Conservation (phyloP, 129 eudicot genomes). For the Lactuca sativa region DNA sequence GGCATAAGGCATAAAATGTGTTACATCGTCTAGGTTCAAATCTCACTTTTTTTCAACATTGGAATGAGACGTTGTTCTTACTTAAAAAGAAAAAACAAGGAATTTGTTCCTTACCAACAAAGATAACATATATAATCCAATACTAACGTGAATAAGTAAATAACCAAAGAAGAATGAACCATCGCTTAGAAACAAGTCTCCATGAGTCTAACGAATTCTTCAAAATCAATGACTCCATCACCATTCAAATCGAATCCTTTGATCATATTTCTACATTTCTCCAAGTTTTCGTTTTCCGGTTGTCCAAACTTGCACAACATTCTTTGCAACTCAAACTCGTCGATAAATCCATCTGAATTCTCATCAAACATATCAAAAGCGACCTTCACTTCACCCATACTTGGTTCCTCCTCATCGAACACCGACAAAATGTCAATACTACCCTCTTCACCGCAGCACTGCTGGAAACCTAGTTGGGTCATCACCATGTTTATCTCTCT, state of each 20-base stretch:
- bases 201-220: conserved; percentile 46
- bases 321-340: conserved; percentile 48
- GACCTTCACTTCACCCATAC: conserved; percentile 41
- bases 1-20: no score
- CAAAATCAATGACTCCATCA: conserved; percentile 56
- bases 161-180: conserved; percentile 1
- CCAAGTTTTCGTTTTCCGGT: conserved; percentile 28
- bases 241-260: conserved; percentile 51
- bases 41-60: no score
- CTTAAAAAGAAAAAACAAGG: no score
- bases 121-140: neutral
- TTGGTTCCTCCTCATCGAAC: conserved; percentile 54
- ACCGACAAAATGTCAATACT: conserved; percentile 38
- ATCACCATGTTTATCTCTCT: conserved; percentile 31
- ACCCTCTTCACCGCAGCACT: neutral
- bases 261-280: conserved; percentile 54
- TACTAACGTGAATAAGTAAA: neutral
- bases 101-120: no score
- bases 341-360: conserved; percentile 66
- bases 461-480: conserved; percentile 24
- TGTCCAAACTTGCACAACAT: conserved; percentile 38
- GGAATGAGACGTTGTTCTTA: no score
- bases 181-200: conserved; percentile 27
- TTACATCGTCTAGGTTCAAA: no score
- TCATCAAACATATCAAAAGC: conserved; percentile 63